phyloP scores from a whole-genome alignment of 495 filamentous ascomycete genomes.

The Coniosporium apollinis region DNA sequence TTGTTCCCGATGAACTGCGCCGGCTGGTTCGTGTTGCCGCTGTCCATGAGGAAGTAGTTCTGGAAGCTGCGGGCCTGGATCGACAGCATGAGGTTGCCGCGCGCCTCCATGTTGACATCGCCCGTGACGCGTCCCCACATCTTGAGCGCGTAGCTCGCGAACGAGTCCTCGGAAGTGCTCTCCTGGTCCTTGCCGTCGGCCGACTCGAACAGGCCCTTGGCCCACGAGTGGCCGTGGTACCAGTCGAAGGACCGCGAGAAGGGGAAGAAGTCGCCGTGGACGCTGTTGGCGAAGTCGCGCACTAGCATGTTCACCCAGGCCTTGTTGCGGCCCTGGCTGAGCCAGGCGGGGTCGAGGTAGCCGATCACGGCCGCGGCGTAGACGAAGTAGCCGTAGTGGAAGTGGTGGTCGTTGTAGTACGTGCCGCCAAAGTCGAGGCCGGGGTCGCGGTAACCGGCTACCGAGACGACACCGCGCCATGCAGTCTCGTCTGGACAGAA shows the following conservation, averaged over 20 bases:
- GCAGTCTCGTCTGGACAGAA: conserved; percentile 26
- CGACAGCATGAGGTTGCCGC: conserved; percentile 71
- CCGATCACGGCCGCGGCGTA: conserved; percentile 76
- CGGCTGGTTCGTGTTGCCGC: conserved; percentile 59
- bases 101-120: conserved; percentile 67
- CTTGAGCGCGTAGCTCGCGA: conserved; percentile 66
- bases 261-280: conserved; percentile 60
- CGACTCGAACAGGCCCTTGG: conserved; percentile 89
- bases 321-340: conserved; percentile 40
- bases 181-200: conserved; percentile 87
- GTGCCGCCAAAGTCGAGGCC: conserved; percentile 59
- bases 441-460: conserved; percentile 47
- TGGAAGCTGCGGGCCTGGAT: conserved; percentile 52
- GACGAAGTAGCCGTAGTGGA: conserved; percentile 85
- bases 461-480: conserved; percentile 79
- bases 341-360: conserved; percentile 62
- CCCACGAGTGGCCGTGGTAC: conserved; percentile 93
- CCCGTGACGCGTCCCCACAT: conserved; percentile 75
- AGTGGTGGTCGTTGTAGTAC: conserved; percentile 93
- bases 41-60: conserved; percentile 66
- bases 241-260: conserved; percentile 82
- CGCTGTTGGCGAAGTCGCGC: conserved; percentile 46
- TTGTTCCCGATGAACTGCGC: conserved; percentile 63
- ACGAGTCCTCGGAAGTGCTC: conserved; percentile 79
- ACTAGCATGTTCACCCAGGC: conserved; percentile 59